Evolutionary conservation across 768 basidiomycete species (phyloP), one percentile per base, ranked within the genome.

Genomic region (Boletus rubescentipes): DNA sequence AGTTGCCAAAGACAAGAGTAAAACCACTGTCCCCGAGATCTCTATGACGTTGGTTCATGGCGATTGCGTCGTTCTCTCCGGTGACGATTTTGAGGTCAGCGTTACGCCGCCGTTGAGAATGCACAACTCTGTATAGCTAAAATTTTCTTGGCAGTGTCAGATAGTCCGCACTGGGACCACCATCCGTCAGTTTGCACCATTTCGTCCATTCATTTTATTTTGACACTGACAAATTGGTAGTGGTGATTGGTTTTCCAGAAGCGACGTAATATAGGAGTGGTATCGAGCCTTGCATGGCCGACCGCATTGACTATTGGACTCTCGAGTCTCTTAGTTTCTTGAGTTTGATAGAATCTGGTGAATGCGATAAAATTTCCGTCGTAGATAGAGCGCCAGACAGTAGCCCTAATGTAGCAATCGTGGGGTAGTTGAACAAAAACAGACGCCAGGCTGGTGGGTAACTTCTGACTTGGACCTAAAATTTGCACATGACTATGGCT

Each of bases 71-170:
- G 42, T 77, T 36, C 62, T 77, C 7, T 58, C 9, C 3, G 75
- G 76, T 10, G 75, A 72, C 47, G 72, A 71, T 40, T 76, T 74
- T 49, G 73, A 77, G 66, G 75, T 75, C 63, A 72, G 56, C 71
- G 64, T 46, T n/a, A 34, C 35, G 15, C 46, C 31, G 14, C 23
- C 3, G n/a, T 43, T 7, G 18, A 34, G 46, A 16, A 2, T n/a
- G 40, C 23, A 4, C 32, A 12, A 15, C 35, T 12, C 3, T 10
- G 16, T 40, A 43, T 50, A 26, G 32, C 43, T 61, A 54, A 51
- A 55, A 36, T 34, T 41, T 47, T 26, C 36, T 29, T 20, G 51
- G 4, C 39, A 71, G 69, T 69, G 52, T 40, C 65, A 64, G 35
- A 63, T 72, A 26, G 54, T 63, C 36, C 67, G 69, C 43, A 62